Conservation (phyloP, 2,329 filamentous ascomycete species). For the Fusarium brachygibbosum region DNA sequence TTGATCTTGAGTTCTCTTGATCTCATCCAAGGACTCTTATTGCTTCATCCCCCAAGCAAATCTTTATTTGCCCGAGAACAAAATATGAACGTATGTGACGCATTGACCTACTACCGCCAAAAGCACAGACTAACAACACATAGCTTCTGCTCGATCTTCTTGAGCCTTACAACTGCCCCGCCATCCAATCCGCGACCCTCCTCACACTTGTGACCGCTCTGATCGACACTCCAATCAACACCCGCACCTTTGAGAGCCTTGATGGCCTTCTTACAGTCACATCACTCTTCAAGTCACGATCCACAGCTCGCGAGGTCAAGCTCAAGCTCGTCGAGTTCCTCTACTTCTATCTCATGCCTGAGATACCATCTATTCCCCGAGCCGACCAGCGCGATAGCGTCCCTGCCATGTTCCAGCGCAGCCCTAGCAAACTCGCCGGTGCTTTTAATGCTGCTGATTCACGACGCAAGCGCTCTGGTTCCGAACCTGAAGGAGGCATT, state of each 20-base stretch:
- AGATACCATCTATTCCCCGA: conserved; percentile 72
- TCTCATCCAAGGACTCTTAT: conserved; percentile 86
- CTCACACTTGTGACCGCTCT: conserved; percentile 91
- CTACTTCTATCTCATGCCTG: conserved; percentile 99
- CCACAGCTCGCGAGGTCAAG: conserved; percentile 89
- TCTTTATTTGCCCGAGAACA: conserved; percentile 88
- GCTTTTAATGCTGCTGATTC: conserved; percentile 61
- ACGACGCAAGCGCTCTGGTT: conserved; percentile 53
- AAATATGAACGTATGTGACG: conserved; percentile 84
- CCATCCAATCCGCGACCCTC: conserved; percentile 90
- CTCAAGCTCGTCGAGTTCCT: conserved; percentile 96
- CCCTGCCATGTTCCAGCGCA: conserved; percentile 71
- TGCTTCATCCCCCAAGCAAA: conserved; percentile 92
- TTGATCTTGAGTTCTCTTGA: conserved; percentile 91
- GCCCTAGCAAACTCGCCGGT: conserved; percentile 75
- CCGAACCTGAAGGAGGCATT: conserved; percentile 56
- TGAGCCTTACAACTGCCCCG: conserved; percentile 90
- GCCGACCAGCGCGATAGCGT: conserved; percentile 61
- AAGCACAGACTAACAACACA: conserved; percentile 3
- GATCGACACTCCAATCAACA: conserved; percentile 87
- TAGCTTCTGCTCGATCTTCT: conserved; percentile 92
- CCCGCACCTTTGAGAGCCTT: conserved; percentile 89
- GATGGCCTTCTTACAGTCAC: conserved; percentile 94
- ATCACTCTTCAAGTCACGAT: conserved; percentile 89
- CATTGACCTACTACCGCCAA: not conserved